Evolutionary conservation across 2,329 filamentous ascomycete genomes (phyloP), one percentile per base, ranked within the genome.

Genomic region (Xylariaceae sp.): DNA sequence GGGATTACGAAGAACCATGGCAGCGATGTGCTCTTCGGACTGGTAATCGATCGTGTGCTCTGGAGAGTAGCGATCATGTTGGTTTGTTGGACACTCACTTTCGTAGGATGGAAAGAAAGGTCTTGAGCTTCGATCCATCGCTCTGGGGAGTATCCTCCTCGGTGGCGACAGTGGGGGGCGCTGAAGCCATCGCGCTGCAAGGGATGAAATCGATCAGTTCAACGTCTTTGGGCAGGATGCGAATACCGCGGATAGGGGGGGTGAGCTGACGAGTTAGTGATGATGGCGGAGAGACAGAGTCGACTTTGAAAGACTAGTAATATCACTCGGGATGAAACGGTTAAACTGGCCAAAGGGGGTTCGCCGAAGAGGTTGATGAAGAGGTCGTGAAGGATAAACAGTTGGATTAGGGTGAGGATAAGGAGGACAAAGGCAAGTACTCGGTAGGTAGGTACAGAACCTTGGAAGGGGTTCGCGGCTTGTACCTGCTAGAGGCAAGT

Each of bases 51-150:
- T 39, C 23, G 10, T 30, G 47, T 35, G 17, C 6, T 9, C 35
- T 6, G 23, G 5, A 52, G 30, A 42, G 37, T 35, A 50, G 51
- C 11, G 39, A n/a, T 42, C 13, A 47, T 4, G 42, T 34, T 15
- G n/a, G 23, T 30, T 30, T n/a, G 39, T 50, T 30, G 5, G 39
- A n/a, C n/a, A 75, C 86, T 78, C 82, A 96, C 91, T 89, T 96
- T 76, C 88, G 88, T 71, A 97, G 77, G 67, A 97, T 96, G 56
- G 87, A 85, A 62, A 97, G 75, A 71, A 97, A 96, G 1, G 90
- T 95, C 76, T 86, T 89, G 70, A 97, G 79, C 80, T 96, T 96
- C 66, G 89, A 93, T 66, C 85, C 86, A 60, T 97, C 92, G 77
- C 90, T 92, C 65, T 81, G 80, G 63, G 71, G 70, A 18, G 68